phyloP scores from a whole-genome alignment of 1,284 basidiomycete genomes.

The Heliocybe sulcata region DNA sequence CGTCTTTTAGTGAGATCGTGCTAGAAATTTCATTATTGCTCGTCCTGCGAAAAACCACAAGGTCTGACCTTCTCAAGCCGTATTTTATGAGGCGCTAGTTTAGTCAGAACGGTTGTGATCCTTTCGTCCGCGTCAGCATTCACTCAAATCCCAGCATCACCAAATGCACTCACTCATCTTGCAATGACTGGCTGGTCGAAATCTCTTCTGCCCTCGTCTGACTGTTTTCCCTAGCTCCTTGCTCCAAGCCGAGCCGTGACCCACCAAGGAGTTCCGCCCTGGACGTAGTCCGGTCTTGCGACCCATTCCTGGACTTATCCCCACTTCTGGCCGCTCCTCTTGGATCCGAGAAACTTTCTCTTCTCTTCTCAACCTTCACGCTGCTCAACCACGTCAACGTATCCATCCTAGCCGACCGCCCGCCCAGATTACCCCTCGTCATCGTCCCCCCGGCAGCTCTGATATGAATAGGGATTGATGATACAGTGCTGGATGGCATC shows the following conservation, averaged over 20 bases:
- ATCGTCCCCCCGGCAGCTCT: conserved; percentile 39
- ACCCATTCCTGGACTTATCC: conserved; percentile 22
- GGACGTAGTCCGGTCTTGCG: conserved; percentile 17
- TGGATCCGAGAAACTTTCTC: conserved; percentile 44
- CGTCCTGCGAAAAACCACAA: too few species aligned
- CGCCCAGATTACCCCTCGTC: conserved; percentile 47
- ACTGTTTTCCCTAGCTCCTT: conserved; percentile 32
- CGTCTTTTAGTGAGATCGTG: conserved; percentile 76
- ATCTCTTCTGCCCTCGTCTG: conserved; percentile 31
- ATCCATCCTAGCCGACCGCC: conserved; percentile 50
- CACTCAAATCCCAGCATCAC: not conserved
- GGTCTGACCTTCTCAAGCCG: conserved; percentile 73
- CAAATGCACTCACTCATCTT: conserved; percentile 61
- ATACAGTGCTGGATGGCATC: conserved; percentile 4
- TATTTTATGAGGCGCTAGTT: conserved; percentile 66
- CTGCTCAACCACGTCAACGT: conserved; percentile 64
- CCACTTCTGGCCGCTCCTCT: conserved; percentile 42
- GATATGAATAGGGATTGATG: conserved; percentile 9
- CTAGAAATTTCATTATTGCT: conserved; percentile 26
- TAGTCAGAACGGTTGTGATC: conserved; percentile 71
- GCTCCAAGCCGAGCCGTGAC: conserved; percentile 5
- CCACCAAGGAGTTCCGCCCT: not conserved
- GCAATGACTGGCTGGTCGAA: conserved; percentile 49
- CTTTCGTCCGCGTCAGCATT: conserved; percentile 27
- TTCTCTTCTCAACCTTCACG: conserved; percentile 47